phyloP scores from a whole-genome alignment of 2,329 filamentous ascomycete genomes.

The Talaromyces funiculosus region DNA sequence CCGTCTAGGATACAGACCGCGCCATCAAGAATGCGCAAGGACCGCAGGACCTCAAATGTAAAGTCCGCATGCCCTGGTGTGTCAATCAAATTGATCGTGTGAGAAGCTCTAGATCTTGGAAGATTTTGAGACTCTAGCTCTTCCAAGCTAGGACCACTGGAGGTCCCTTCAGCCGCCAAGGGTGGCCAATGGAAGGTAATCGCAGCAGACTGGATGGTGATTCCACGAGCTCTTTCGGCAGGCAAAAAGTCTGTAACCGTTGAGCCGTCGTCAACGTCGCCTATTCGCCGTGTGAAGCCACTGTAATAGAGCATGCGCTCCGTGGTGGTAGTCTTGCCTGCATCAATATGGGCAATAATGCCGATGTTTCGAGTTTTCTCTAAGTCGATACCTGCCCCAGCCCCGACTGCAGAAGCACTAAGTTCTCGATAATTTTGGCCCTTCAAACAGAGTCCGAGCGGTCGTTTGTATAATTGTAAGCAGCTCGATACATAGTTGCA shows the following conservation, averaged over 20 bases:
- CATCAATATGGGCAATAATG: constrained; percentile 98
- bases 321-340: constrained; percentile 96
- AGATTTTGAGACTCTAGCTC: constrained; percentile 29
- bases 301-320: constrained; percentile 99
- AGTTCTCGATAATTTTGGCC: constrained; percentile 19
- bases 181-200: constrained; percentile 94
- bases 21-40: constrained; percentile 78
- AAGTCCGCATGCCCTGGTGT: constrained; percentile 97
- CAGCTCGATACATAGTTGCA: constrained; percentile 2
- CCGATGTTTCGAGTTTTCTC: constrained; percentile 85
- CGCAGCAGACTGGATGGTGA: constrained; percentile 95
- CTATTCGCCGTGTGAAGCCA: constrained; percentile 79
- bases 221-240: constrained; percentile 82
- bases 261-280: constrained; percentile 93
- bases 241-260: constrained; percentile 97
- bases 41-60: constrained; percentile 90
- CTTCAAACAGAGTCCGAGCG: neutral
- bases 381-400: constrained; percentile 31
- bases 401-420: constrained; percentile 22
- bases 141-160: constrained; percentile 16
- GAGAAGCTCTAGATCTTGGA: constrained; percentile 50
- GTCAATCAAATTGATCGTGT: constrained; percentile 87
- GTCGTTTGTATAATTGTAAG: neutral
- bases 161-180: constrained; percentile 17
- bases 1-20: constrained; percentile 91